Percentiles rank a stretch among this genome's conserved stretches.
Conservation (phyloP, 192 early-diverging fungal species). For the Backusella tarrabulga region DNA sequence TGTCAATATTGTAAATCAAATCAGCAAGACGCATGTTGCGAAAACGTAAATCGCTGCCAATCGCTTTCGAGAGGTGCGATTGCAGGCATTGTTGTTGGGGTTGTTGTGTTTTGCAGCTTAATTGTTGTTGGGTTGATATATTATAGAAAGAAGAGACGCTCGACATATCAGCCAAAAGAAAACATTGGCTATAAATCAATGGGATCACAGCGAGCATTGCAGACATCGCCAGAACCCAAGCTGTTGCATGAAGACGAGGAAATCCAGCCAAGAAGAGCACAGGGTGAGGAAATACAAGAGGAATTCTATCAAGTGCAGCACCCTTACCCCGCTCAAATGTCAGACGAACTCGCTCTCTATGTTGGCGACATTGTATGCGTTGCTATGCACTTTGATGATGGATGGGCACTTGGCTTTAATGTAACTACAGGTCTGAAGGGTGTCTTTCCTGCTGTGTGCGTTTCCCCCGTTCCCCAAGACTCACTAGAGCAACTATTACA, state of each 20-base stretch:
- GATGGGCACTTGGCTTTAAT: constrained; percentile 87
- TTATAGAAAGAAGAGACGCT: not conserved
- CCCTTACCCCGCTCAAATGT: constrained; percentile 65
- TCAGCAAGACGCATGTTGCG: constrained; percentile 25
- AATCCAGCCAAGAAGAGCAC: not conserved
- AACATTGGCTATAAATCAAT: constrained; percentile 9
- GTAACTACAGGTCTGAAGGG: constrained; percentile 66
- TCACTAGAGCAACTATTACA: constrained; percentile 27
- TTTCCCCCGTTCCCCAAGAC: constrained; percentile 32
- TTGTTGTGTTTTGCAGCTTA: not conserved
- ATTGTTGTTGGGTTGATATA: not conserved
- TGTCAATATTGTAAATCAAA: constrained; percentile 27
- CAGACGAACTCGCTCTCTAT: constrained; percentile 76
- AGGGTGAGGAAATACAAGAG: not conserved
- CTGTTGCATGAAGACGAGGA: not conserved
- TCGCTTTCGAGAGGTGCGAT: constrained; percentile 21
- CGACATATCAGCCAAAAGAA: not conserved
- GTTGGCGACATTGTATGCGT: constrained; percentile 72
- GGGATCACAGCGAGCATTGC: constrained; percentile 3
- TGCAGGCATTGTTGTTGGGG: constrained; percentile 28
- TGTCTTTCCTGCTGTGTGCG: constrained; percentile 84
- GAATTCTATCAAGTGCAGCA: constrained; percentile 35
- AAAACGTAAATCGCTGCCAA: not conserved
- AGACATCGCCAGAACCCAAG: not conserved
- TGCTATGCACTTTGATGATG: constrained; percentile 79